These are phyloP conservation scores for Aspergillus haitiensis DNA, from an alignment of 495 filamentous ascomycete genomes.

Conservation along the genomic window DNA sequence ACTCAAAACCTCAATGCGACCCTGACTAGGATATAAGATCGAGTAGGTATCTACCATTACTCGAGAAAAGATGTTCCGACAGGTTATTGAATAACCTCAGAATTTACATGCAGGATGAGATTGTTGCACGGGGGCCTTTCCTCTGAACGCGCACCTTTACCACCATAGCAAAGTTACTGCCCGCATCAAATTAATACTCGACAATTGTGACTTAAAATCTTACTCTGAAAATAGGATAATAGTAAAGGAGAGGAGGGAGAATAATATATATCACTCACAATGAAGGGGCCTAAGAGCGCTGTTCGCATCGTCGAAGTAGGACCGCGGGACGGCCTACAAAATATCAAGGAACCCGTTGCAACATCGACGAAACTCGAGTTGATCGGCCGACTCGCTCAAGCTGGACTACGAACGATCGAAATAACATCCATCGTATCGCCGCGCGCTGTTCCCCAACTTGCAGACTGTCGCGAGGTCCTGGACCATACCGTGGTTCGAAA, in stretches of 20 bases:
- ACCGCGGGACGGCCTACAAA: constrained; percentile 49
- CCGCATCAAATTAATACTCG: too few relatives aligned
- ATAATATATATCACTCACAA: background rate
- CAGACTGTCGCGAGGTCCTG: constrained; percentile 41
- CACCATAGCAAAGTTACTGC: background rate
- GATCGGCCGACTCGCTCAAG: constrained; percentile 32
- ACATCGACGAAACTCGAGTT: constrained; percentile 42
- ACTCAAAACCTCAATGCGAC: background rate
- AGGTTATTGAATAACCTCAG: background rate
- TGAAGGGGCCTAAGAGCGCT: background rate
- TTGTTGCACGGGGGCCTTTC: background rate
- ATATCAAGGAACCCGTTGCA: constrained; percentile 36
- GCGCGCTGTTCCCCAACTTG: constrained; percentile 42
- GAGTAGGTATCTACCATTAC: too few relatives aligned
- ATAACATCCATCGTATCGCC: constrained; percentile 48
- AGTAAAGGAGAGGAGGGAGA: background rate
- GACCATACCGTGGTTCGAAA: constrained; percentile 9
- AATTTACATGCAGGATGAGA: background rate
- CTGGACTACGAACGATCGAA: constrained; percentile 42
- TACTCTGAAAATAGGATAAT: background rate
- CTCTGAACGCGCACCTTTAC: background rate
- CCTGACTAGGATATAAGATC: background rate
- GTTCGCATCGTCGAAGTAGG: constrained; percentile 50
- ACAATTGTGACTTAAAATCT: too few relatives aligned
- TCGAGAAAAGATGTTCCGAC: too few relatives aligned